These are phyloP conservation scores for Moricandia moricandioides DNA, from an alignment of 345 rosid species.

Conservation along the genomic window DNA sequence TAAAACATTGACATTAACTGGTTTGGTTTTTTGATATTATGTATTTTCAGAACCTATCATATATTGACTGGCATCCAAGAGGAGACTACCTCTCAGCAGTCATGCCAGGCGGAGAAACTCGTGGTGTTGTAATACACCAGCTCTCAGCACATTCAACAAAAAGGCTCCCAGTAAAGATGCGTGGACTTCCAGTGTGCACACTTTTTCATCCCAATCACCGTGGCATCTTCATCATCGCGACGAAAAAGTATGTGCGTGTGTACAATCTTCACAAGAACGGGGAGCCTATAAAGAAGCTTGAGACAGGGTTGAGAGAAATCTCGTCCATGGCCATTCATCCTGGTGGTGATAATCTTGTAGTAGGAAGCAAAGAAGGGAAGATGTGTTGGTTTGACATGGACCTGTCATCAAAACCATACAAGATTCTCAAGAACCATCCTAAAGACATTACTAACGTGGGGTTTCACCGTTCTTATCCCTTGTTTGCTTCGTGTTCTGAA, in stretches of 20 bases:
- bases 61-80: conserved; percentile 85
- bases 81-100: conserved; percentile 88
- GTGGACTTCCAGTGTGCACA: conserved; percentile 78
- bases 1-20: too few species aligned
- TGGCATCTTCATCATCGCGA: conserved; percentile 62
- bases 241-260: conserved; percentile 81
- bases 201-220: conserved; percentile 78
- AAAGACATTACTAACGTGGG: conserved; percentile 83
- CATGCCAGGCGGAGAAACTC: conserved; percentile 84
- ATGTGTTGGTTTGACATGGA: conserved; percentile 98
- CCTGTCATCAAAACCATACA: conserved; percentile 84
- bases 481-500: conserved; percentile 88
- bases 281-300: conserved; percentile 69
- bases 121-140: conserved; percentile 71
- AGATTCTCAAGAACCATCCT: conserved; percentile 77
- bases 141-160: conserved; percentile 60
- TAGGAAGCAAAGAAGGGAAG: conserved; percentile 96
- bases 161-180: conserved; percentile 72
- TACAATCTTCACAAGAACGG: conserved; percentile 57
- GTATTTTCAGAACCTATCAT: conserved; percentile 56
- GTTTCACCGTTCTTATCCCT: conserved; percentile 73
- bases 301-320: conserved; percentile 75
- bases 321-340: conserved; percentile 92
- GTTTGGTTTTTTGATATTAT: conserved; percentile 1
- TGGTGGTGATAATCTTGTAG: conserved; percentile 86